Evolutionary conservation across 371 early-diverging fungal genomes (phyloP), one percentile per base, ranked within the genome.

Genomic region (Saksenaea oblongispora): DNA sequence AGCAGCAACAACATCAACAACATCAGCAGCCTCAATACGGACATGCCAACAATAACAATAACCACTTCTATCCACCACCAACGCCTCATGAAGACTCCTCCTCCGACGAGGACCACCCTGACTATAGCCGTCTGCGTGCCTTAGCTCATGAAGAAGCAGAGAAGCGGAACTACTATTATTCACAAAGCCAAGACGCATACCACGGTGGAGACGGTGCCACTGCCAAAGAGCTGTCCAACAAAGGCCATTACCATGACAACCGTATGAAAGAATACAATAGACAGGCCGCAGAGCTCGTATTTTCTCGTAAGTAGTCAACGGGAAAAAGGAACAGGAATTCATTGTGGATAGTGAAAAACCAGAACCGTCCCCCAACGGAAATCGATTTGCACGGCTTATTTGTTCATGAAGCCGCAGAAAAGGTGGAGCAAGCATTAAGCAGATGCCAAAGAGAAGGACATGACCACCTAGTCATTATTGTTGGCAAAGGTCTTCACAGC

Each of bases 371-470:
- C n/a, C 35, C 64, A 0, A 74, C 82, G 41, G 84, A 86, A 61
- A 71, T 88, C 54, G 88, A 88, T 70, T 56, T 88, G 17, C 88
- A 88, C 31, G 87, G 86, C 3, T 56, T 88, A 18, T 84, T 73
- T 63, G 87, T 88, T 17, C 70, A 69, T 54, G 88, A 88, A 65
- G 88, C 88, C 0, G 55, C 80, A 13, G 80, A 76, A 15, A 76
- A 79, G 26, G 78, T 81, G 3, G 83, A 85, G 42, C 77, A 76
- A 60, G 80, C 85, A 13, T 69, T 88, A 24, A 42, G 62, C 14
- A 58, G 71, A 18, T 88, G 86, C 57, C 67, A 84, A 62, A 59
- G 62, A 44, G 67, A 78, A 36, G 73, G 74, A 5, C 66, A 72
- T 28, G 63, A 75, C 11, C 61, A 80, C 63, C 63, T 88, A 47